A percentile compares a stretch with the other conserved stretches of the same genome.
phyloP scores from a whole-genome alignment of 2,329 filamentous ascomycete species.

The Ophiocordyceps sinensis region DNA sequence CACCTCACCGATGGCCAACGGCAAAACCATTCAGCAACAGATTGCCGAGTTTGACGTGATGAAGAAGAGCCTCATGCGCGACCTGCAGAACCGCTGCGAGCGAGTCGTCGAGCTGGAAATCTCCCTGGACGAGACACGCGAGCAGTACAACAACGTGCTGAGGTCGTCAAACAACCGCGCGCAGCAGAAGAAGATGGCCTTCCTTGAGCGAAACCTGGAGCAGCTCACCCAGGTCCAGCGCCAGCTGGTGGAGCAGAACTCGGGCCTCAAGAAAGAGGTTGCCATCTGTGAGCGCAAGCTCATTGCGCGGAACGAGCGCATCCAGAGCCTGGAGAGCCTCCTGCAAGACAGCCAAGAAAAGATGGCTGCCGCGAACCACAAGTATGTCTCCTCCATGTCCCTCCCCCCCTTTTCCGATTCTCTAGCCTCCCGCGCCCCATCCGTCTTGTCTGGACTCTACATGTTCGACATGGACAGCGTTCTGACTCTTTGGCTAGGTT shows the following conservation, averaged over 20 bases:
- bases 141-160: slow-evolving; percentile 98
- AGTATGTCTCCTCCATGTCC: slow-evolving; percentile 44
- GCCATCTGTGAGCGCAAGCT: slow-evolving; percentile 96
- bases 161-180: slow-evolving; percentile 94
- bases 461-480: background rate
- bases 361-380: slow-evolving; percentile 89
- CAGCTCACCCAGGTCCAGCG: slow-evolving; percentile 95
- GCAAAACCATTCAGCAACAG: slow-evolving; percentile 92
- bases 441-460: background rate
- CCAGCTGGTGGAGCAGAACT: slow-evolving; percentile 96
- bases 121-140: slow-evolving; percentile 87
- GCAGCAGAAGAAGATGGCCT: slow-evolving; percentile 99
- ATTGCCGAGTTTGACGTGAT: slow-evolving; percentile 98
- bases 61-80: slow-evolving; percentile 99
- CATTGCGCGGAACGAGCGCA: slow-evolving; percentile 91
- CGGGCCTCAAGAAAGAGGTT: slow-evolving; percentile 94
- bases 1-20: slow-evolving; percentile 50
- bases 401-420: background rate
- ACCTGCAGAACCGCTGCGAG: slow-evolving; percentile 95
- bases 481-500: slow-evolving; percentile 44
- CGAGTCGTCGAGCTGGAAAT: slow-evolving; percentile 97
- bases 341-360: slow-evolving; percentile 98
- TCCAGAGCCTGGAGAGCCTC: slow-evolving; percentile 81
- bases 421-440: background rate
- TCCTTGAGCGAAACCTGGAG: slow-evolving; percentile 94